Conservation (phyloP, 1,284 basidiomycete species). For the Phylloboletellus chloephorus region DNA sequence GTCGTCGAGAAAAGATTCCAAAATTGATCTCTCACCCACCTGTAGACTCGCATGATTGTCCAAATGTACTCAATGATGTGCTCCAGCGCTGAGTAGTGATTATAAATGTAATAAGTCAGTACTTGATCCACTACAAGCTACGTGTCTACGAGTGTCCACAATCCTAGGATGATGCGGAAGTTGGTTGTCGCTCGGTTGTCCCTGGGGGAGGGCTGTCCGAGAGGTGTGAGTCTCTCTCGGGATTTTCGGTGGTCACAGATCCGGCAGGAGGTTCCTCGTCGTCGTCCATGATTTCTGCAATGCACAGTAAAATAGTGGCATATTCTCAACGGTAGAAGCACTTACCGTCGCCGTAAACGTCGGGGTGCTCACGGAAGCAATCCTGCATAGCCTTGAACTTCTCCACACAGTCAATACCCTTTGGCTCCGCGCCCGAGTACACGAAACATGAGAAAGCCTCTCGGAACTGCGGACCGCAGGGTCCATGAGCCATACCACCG, state of each 20-base stretch:
- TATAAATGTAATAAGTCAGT: conserved; percentile 27
- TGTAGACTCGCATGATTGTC: conserved; percentile 6
- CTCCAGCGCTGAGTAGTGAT: conserved; percentile 31
- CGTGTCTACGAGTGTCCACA: conserved; percentile 19
- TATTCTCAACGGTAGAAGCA: conserved; percentile 12
- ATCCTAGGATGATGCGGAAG: conserved; percentile 21
- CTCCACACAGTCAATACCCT: conserved; percentile 97
- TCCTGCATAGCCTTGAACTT: conserved; percentile 98
- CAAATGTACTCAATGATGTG: conserved; percentile 10
- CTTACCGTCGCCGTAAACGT: conserved; percentile 89
- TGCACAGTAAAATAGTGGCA: conserved; percentile 6
- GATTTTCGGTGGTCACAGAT: conserved; percentile 8
- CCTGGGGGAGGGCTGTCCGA: conserved; percentile 9
- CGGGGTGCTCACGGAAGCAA: conserved; percentile 95
- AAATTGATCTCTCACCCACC: conserved; percentile 23
- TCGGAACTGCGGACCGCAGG: conserved; percentile 92
- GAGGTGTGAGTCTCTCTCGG: conserved; percentile 4
- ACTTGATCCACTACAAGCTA: conserved; percentile 14
- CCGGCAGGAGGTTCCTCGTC: conserved; percentile 37
- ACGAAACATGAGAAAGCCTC: conserved; percentile 98
- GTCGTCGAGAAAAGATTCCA: conserved; percentile 69
- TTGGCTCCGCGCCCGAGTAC: conserved; percentile 90
- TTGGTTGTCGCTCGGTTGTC: conserved; percentile 9
- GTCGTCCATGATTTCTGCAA: conserved; percentile 56
- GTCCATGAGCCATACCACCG: conserved; percentile 97